phyloP scores from a whole-genome alignment of 805 yeast genomes.

The Candida cerambycidarum region DNA sequence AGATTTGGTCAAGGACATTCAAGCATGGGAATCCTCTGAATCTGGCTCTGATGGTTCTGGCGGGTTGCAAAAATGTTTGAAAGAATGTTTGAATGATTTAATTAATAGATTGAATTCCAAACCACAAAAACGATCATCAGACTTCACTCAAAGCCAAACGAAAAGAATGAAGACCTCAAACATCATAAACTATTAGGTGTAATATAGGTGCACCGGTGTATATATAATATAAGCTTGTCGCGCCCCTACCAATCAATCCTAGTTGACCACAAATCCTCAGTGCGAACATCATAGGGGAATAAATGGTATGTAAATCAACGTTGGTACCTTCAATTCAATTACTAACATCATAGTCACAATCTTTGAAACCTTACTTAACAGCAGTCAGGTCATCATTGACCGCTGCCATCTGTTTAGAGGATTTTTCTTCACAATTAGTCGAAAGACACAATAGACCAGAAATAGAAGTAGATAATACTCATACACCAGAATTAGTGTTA shows the following conservation, averaged over 20 bases:
- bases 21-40: too few relatives aligned
- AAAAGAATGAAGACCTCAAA: constrained; percentile 11
- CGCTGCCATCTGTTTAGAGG: constrained; percentile 89
- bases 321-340: not conserved
- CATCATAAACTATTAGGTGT: constrained; percentile 7
- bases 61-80: too few relatives aligned
- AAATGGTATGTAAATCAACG: constrained; percentile 4
- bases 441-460: constrained; percentile 98
- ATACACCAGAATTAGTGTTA: constrained; percentile 76
- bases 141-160: constrained; percentile 1
- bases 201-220: not conserved
- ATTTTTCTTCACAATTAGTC: constrained; percentile 91
- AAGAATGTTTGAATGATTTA: not conserved
- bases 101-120: constrained; percentile 5
- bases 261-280: too few relatives aligned
- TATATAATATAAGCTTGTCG: not conserved
- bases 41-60: too few relatives aligned
- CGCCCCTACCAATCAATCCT: too few relatives aligned
- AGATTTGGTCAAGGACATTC: not conserved
- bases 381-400: constrained; percentile 93
- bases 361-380: constrained; percentile 88
- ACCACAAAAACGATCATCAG: constrained; percentile 9
- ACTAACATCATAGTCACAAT: constrained; percentile 66
- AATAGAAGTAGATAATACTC: constrained; percentile 74
- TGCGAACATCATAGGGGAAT: constrained; percentile 7